Evolutionary conservation across 768 basidiomycete genomes (phyloP).

Genomic region (Clavaria fumosa): DNA sequence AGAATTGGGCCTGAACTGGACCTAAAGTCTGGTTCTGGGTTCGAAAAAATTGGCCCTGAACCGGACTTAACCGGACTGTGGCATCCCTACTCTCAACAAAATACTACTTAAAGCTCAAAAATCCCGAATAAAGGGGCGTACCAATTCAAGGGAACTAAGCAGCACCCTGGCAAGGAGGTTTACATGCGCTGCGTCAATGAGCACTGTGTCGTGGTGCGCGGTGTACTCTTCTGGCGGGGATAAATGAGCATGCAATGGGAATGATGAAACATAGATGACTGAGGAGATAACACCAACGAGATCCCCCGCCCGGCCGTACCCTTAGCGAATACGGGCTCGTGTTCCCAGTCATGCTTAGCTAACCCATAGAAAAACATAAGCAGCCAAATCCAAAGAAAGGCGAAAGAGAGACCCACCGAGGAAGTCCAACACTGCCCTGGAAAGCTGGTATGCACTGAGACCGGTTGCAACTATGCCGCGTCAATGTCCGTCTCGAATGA

Average conservation of each 20-base stretch:
- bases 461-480: too few species aligned
- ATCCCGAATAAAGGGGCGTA: too few species aligned
- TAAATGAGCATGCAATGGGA: slow-evolving; percentile 5
- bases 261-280: too few species aligned
- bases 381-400: neutral
- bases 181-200: slow-evolving; percentile 61
- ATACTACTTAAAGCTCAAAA: too few species aligned
- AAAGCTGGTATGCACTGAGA: slow-evolving; percentile 80
- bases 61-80: too few species aligned
- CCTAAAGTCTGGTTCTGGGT: too few species aligned
- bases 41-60: too few species aligned
- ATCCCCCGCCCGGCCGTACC: slow-evolving; percentile 38
- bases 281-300: too few species aligned
- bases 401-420: slow-evolving; percentile 37
- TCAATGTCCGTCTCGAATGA: too few species aligned
- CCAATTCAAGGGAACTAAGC: slow-evolving; percentile 61
- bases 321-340: slow-evolving; percentile 34
- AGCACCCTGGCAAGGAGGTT: slow-evolving; percentile 73
- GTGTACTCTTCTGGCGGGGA: slow-evolving; percentile 36
- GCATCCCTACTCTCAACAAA: too few species aligned
- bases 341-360: slow-evolving; percentile 61
- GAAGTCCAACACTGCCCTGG: slow-evolving; percentile 74
- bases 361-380: slow-evolving; percentile 6
- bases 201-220: slow-evolving; percentile 34
- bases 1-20: too few species aligned